These are phyloP conservation scores for Suhomyces terraborum DNA, from an alignment of 1,139 yeast genomes.

Conservation along the genomic window DNA sequence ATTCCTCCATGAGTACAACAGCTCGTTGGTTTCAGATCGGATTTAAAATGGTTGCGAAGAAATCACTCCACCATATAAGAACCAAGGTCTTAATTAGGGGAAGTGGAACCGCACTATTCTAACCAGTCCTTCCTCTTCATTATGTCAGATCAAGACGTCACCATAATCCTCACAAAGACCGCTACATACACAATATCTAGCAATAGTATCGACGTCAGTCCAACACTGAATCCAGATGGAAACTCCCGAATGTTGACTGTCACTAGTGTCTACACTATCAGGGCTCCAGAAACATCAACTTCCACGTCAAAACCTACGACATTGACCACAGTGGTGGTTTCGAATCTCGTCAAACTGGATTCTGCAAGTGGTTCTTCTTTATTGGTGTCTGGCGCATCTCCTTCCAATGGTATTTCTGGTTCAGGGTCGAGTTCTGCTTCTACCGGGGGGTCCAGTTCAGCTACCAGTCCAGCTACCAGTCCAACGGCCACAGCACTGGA, in stretches of 20 bases:
- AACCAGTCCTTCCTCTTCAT: no score
- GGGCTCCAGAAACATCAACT: neutral
- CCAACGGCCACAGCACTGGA: neutral
- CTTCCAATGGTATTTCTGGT: neutral
- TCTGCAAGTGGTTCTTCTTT: neutral
- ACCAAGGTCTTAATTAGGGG: neutral
- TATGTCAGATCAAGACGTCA: slow-evolving; percentile 12
- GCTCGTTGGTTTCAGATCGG: slow-evolving; percentile 1
- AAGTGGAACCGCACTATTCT: neutral
- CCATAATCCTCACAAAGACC: slow-evolving; percentile 19
- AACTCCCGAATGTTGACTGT: neutral
- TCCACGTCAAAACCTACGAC: neutral
- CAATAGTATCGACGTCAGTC: no score
- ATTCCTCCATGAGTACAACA: neutral
- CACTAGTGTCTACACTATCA: slow-evolving; percentile 5
- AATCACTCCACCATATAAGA: neutral
- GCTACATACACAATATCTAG: slow-evolving; percentile 22
- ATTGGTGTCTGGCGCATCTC: no score
- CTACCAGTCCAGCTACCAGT: neutral
- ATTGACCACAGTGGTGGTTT: neutral
- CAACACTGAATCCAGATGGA: no score
- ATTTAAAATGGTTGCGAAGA: slow-evolving; percentile 9
- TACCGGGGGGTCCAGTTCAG: no score
- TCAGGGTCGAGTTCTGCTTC: neutral
- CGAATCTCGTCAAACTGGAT: neutral